Conservation (phyloP, 495 filamentous ascomycete genomes). For the Baudoinia panamericana region DNA sequence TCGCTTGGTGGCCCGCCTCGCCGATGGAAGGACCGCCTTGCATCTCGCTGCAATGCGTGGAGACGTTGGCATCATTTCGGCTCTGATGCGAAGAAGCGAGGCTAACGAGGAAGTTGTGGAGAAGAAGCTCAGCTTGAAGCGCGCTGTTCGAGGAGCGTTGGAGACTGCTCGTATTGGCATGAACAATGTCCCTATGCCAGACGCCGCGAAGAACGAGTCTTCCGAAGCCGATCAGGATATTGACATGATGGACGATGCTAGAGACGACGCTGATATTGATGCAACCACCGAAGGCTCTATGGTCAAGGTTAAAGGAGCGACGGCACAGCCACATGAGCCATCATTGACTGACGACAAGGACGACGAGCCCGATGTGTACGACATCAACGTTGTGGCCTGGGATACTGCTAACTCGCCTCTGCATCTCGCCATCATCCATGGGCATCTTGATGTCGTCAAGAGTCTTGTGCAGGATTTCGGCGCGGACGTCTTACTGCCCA, state of each 20-base stretch:
- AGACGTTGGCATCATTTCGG: conserved; percentile 50
- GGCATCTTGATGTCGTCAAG: conserved; percentile 52
- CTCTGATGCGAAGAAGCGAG: conserved; percentile 54
- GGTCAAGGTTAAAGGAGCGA: conserved; percentile 44
- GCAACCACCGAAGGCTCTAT: conserved; percentile 50
- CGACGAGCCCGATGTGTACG: conserved; percentile 61
- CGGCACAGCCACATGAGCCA: conserved; percentile 22
- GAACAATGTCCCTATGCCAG: conserved; percentile 1
- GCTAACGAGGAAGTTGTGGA: conserved; percentile 56
- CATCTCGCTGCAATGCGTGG: conserved; percentile 64
- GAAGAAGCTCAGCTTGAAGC: conserved; percentile 36
- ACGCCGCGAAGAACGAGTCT: conserved; percentile 28
- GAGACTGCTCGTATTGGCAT: conserved; percentile 1
- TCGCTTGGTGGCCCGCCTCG: conserved; percentile 54
- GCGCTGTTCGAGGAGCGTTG: no score
- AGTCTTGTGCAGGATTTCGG: conserved; percentile 59
- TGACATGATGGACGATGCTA: conserved; percentile 31
- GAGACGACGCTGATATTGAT: conserved; percentile 25
- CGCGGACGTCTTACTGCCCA: conserved; percentile 56
- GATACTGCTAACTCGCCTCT: conserved; percentile 56
- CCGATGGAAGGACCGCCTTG: conserved; percentile 65
- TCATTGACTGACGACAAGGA: conserved; percentile 41
- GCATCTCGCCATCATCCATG: conserved; percentile 62
- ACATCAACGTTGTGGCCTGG: conserved; percentile 63
- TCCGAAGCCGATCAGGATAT: conserved; percentile 33